Evolutionary conservation across 805 yeast genomes (phyloP).

Genomic region (Nakazawaea populi): DNA sequence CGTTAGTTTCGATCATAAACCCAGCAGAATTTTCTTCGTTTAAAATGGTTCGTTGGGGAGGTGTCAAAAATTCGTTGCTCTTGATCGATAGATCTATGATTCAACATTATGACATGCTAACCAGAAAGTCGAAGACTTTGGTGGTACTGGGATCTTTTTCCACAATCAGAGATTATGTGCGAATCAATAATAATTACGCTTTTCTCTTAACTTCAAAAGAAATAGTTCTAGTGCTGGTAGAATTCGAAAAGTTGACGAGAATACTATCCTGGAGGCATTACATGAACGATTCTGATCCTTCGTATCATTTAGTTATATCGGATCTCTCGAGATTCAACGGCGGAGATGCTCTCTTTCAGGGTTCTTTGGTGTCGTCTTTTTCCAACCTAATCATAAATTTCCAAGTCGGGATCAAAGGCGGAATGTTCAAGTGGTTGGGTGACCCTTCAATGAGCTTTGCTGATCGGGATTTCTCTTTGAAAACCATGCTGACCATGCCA

Average conservation of each 20-base stretch:
- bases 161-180: constrained; percentile 36
- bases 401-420: constrained; percentile 22
- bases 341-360: constrained; percentile 12
- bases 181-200: constrained; percentile 28
- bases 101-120: constrained; percentile 23
- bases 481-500: neutral
- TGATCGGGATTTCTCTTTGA: neutral
- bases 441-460: constrained; percentile 11
- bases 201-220: constrained; percentile 65
- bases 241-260: constrained; percentile 32
- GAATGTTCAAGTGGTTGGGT: constrained; percentile 16
- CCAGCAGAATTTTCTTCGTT: constrained; percentile 50
- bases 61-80: constrained; percentile 22
- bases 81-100: constrained; percentile 39
- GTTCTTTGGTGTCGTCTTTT: constrained; percentile 24
- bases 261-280: constrained; percentile 71
- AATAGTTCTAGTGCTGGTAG: constrained; percentile 42
- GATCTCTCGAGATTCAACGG: constrained; percentile 1
- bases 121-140: constrained; percentile 26
- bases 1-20: constrained; percentile 24
- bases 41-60: constrained; percentile 45
- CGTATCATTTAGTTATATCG: constrained; percentile 35
- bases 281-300: constrained; percentile 47
- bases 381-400: constrained; percentile 22
- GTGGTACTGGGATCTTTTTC: constrained; percentile 52